Evolutionary conservation across 208 protist genomes (phyloP).

Genomic region (Leptomonas seymouri): DNA sequence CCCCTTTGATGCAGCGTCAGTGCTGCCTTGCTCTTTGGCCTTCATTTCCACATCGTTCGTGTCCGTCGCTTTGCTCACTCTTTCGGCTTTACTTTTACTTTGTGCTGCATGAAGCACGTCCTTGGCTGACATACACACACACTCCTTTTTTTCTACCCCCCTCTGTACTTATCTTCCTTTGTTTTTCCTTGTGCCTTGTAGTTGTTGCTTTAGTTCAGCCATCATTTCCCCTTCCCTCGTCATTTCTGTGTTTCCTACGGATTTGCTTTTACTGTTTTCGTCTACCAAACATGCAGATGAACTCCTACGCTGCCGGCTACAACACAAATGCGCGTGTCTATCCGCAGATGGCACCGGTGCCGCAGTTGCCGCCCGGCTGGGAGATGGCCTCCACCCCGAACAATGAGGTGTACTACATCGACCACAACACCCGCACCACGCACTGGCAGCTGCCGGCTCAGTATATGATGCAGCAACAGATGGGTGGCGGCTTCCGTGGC

Average conservation of each 20-base stretch:
- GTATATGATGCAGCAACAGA: constrained; percentile 36
- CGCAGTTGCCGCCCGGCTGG: constrained; percentile 79
- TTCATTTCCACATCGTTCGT: too few relatives aligned
- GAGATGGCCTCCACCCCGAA: constrained; percentile 71
- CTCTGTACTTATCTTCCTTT: too few relatives aligned
- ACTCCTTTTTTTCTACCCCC: too few relatives aligned
- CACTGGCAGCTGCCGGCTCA: constrained; percentile 76
- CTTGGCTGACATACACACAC: too few relatives aligned
- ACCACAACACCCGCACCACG: constrained; percentile 88
- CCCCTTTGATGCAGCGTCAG: too few relatives aligned
- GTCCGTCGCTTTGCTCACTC: too few relatives aligned
- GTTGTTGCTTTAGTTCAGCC: too few relatives aligned
- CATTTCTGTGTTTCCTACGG: neutral
- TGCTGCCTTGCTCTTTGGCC: too few relatives aligned
- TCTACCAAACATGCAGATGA: constrained; percentile 27
- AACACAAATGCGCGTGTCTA: constrained; percentile 17
- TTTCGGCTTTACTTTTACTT: too few relatives aligned
- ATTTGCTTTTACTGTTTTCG: neutral
- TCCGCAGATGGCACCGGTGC: constrained; percentile 22
- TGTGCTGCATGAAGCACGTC: too few relatives aligned
- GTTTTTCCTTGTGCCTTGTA: too few relatives aligned
- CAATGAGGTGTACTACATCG: constrained; percentile 86
- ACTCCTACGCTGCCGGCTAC: constrained; percentile 29
- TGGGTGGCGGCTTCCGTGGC: constrained; percentile 35
- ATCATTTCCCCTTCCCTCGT: too few relatives aligned